Evolutionary conservation across 148 eudicot genomes (phyloP).

Genomic region (Beta vulgaris): DNA sequence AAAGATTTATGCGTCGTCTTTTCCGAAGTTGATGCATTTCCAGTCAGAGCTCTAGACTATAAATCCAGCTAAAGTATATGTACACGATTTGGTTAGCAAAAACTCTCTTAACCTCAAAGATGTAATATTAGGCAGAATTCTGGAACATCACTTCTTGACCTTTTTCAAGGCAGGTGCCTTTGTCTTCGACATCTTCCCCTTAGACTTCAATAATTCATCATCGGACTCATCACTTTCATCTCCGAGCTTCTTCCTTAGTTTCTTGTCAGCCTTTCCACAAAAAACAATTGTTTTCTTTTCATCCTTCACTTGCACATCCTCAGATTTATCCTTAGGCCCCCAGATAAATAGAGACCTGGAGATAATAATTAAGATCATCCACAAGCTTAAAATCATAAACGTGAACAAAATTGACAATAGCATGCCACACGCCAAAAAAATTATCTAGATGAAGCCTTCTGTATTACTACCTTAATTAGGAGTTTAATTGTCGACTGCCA

Average conservation of each 20-base stretch:
- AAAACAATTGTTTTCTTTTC: constrained; percentile 59
- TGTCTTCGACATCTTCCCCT: constrained; percentile 49
- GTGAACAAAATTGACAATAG: too few relatives aligned
- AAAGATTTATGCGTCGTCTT: constrained; percentile 3
- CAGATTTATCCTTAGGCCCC: constrained; percentile 71
- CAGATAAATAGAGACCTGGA: constrained; percentile 83
- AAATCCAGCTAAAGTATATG: too few relatives aligned
- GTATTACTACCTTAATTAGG: too few relatives aligned
- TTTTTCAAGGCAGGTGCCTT: constrained; percentile 23
- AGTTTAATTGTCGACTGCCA: too few relatives aligned
- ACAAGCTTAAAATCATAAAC: neutral
- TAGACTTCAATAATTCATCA: constrained; percentile 34
- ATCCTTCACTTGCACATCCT: constrained; percentile 40
- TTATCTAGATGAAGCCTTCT: neutral
- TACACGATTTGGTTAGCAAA: neutral
- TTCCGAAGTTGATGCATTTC: too few relatives aligned
- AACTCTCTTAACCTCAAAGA: neutral
- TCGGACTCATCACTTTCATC: constrained; percentile 77
- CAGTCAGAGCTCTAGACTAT: too few relatives aligned
- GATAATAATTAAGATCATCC: constrained; percentile 6
- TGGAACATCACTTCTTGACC: constrained; percentile 9
- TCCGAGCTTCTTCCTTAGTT: constrained; percentile 38
- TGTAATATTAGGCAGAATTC: neutral
- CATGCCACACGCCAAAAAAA: too few relatives aligned
- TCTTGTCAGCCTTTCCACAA: constrained; percentile 50